These are phyloP conservation scores for Calophaca sinica DNA, from an alignment of 306 rosid species.

Conservation along the genomic window DNA sequence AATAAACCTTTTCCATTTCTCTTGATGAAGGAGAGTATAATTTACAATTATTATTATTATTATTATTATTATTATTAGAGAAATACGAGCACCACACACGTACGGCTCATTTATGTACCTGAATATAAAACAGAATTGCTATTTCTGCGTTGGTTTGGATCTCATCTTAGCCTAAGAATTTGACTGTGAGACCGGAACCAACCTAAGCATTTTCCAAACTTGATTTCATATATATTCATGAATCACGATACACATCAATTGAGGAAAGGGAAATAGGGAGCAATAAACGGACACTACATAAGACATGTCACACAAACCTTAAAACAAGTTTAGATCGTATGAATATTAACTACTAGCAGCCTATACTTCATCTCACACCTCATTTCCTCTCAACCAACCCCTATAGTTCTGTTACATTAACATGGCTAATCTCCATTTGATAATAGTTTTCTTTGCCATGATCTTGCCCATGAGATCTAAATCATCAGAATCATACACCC, in stretches of 20 bases:
- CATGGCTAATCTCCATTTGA: conserved; percentile 28
- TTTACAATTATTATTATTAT: too few relatives aligned
- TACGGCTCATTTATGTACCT: too few relatives aligned
- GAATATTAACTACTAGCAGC: too few relatives aligned
- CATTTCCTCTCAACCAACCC: neutral
- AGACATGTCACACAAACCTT: conserved; percentile 36
- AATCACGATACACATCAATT: too few relatives aligned
- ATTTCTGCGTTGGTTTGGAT: conserved; percentile 7
- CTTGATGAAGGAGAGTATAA: too few relatives aligned
- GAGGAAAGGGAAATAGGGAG: neutral
- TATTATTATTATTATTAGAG: too few relatives aligned
- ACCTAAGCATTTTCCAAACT: too few relatives aligned
- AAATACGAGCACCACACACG: too few relatives aligned
- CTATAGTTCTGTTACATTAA: too few relatives aligned
- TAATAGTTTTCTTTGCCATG: neutral
- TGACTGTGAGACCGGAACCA: neutral
- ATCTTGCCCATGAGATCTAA: conserved; percentile 8
- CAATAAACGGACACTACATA: conserved; percentile 6
- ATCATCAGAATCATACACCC: conserved; percentile 11
- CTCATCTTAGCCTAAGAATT: neutral
- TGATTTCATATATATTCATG: too few relatives aligned
- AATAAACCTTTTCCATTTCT: too few relatives aligned
- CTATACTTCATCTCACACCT: too few relatives aligned
- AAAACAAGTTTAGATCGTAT: conserved; percentile 4
- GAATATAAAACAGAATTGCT: neutral